Conservation (phyloP, 768 basidiomycete species). For the Mycena latifolia region DNA sequence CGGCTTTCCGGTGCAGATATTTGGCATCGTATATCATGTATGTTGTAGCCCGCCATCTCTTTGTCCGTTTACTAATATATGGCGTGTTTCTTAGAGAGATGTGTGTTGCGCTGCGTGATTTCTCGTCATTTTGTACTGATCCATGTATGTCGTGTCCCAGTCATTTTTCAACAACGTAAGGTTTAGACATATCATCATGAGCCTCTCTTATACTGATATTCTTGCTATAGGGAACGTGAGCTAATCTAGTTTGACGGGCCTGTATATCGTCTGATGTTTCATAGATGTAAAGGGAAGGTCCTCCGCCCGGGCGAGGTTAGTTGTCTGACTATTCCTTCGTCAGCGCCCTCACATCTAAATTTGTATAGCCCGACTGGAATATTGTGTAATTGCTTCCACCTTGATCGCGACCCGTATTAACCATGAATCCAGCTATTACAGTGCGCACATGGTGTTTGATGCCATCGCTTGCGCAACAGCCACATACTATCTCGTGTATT, state of each 20-base stretch:
- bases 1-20: slow-evolving; percentile 27
- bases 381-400: slow-evolving; percentile 8
- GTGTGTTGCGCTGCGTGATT: slow-evolving; percentile 7
- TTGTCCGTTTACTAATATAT: too few species aligned
- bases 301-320: slow-evolving; percentile 17
- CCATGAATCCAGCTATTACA: slow-evolving; percentile 14
- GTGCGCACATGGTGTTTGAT: slow-evolving; percentile 25
- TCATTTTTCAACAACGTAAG: slow-evolving; percentile 19
- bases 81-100: slow-evolving; percentile 9
- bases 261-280: neutral
- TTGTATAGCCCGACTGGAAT: slow-evolving; percentile 25
- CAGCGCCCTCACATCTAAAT: neutral
- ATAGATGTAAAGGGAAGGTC: slow-evolving; percentile 24
- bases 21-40: slow-evolving; percentile 30
- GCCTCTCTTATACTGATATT: neutral
- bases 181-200: neutral
- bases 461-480: slow-evolving; percentile 18
- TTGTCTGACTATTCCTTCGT: neutral
- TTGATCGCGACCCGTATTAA: neutral
- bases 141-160: neutral
- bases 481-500: slow-evolving; percentile 11
- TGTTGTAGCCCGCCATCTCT: too few species aligned
- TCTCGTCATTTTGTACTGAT: neutral
- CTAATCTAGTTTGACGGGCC: neutral
- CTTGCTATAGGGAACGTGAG: slow-evolving; percentile 6